Evolutionary conservation across 441 rosid genomes (phyloP), one percentile per base, ranked within the genome.

Genomic region (Dalechampia spathulata): DNA sequence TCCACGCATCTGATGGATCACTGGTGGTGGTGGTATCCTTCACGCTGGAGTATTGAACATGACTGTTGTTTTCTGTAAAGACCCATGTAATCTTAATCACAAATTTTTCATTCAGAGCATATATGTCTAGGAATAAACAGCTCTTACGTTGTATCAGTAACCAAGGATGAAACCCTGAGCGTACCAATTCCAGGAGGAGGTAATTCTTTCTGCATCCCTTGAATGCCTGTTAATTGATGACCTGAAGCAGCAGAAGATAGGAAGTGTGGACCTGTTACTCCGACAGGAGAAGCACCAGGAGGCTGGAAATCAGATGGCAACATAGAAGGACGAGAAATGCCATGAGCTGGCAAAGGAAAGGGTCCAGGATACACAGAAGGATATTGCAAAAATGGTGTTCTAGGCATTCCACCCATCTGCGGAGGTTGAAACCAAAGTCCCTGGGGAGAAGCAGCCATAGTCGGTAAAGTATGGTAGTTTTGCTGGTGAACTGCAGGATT

Each of bases 401-500:
- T 79, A 49, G 78, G 77, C 63, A 74, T 52, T 58, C 83, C 81
- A 71, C 85, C 83, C 72, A 81, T 70, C 58, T 72, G 86, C 25
- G 85, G 93, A 63, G 84, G 92, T 58, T 78, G 96, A 78, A 81
- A 63, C 96, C 96, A 85, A 58, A 62, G 76, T 56, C 86, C 90
- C 58, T 77, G 96, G 38, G 85, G 83, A 38, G 76, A 57, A 70
- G 78, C 76, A 72, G 71, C 77, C 73, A 83, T 70, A 59, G 81
- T 27, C 70, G 93, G 86, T 45, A 77, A 45, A 43, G 83, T 66
- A 59, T 85, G 81, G 66, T 78, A 80, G 30, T 76, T 62, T 65
- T 85, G 92, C 27, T 75, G 86, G 73, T 75, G 93, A 69, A 70
- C 55, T 39, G 63, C 70, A 56, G 75, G 75, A 72, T 66, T 79